phyloP scores from a whole-genome alignment of 108 stramenopile genomes.

The Pseudonitzschia multistriata region DNA sequence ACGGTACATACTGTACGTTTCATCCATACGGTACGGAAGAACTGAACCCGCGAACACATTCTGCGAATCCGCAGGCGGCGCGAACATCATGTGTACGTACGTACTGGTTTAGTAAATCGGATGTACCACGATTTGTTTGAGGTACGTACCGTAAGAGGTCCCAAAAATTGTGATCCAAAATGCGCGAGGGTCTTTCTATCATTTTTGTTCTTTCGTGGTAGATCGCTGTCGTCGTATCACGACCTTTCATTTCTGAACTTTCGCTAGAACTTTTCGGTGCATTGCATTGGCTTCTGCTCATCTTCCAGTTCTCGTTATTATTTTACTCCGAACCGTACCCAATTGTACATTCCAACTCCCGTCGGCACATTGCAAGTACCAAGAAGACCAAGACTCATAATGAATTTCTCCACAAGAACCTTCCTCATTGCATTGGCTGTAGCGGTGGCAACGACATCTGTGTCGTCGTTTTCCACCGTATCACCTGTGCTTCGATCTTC shows the following conservation, averaged over 20 bases:
- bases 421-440: not conserved
- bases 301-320: too few relatives aligned
- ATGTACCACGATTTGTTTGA: not conserved
- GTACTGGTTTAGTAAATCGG: too few relatives aligned
- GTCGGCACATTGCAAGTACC: not conserved
- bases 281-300: too few relatives aligned
- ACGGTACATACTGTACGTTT: too few relatives aligned
- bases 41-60: too few relatives aligned
- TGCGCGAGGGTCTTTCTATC: not conserved
- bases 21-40: too few relatives aligned
- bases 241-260: not conserved
- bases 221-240: not conserved
- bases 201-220: not conserved
- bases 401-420: slow-evolving; percentile 3
- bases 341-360: not conserved
- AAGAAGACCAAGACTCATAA: not conserved
- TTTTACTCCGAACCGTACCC: too few relatives aligned
- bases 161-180: not conserved
- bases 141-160: not conserved
- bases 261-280: too few relatives aligned
- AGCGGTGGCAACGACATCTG: not conserved
- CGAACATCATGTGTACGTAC: too few relatives aligned
- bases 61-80: too few relatives aligned
- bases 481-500: not conserved
- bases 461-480: slow-evolving; percentile 15